Evolutionary conservation across 2,329 filamentous ascomycete genomes (phyloP).

Genomic region (Colletotrichum salicis): DNA sequence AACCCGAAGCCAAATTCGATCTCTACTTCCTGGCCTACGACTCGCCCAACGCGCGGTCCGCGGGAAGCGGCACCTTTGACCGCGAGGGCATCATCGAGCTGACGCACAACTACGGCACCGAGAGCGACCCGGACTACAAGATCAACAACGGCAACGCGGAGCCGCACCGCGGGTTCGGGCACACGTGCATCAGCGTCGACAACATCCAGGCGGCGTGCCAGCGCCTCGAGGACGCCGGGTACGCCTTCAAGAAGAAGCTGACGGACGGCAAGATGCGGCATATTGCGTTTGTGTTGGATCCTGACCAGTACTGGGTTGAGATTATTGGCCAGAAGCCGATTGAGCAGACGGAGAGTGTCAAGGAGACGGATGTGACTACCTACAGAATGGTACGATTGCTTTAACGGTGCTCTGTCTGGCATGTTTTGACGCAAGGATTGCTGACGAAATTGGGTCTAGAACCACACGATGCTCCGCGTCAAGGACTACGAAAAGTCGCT

Average conservation of each 20-base stretch:
- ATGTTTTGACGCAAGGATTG: neutral
- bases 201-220: conserved; percentile 90
- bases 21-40: conserved; percentile 96
- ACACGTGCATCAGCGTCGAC: conserved; percentile 85
- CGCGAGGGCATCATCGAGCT: conserved; percentile 92
- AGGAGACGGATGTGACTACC: conserved; percentile 76
- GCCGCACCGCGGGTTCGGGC: conserved; percentile 84
- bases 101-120: conserved; percentile 86
- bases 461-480: conserved; percentile 95
- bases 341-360: conserved; percentile 77
- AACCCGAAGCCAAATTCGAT: conserved; percentile 91
- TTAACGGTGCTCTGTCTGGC: no score
- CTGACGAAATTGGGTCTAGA: conserved; percentile 54
- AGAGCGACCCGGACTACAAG: conserved; percentile 82
- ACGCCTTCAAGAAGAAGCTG: conserved; percentile 95
- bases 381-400: conserved; percentile 88
- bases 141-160: conserved; percentile 92
- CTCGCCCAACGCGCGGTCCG: conserved; percentile 76
- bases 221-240: conserved; percentile 88
- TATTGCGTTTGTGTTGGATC: conserved; percentile 91
- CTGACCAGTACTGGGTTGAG: conserved; percentile 89
- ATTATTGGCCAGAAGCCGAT: conserved; percentile 78
- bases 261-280: conserved; percentile 86
- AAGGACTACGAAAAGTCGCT: conserved; percentile 81
- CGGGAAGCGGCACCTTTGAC: conserved; percentile 78